Evolutionary conservation across 2,329 filamentous ascomycete genomes (phyloP), one percentile per base, ranked within the genome.

Genomic region (Cadophora sp.): DNA sequence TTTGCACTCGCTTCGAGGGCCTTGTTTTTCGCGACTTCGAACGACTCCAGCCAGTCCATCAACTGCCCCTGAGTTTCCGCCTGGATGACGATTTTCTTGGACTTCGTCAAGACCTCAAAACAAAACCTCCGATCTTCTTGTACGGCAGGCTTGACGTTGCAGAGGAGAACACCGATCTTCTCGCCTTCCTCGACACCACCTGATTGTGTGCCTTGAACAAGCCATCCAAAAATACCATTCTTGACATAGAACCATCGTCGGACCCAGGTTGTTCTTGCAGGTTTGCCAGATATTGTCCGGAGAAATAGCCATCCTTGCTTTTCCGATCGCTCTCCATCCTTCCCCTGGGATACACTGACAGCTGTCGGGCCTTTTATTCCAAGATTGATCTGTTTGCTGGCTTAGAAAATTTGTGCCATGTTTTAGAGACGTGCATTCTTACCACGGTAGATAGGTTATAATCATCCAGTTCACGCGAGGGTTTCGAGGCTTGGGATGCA

Each of bases 21-120:
- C 76, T 91, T 93, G 73, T 94, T 93, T 81, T 99, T 99, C 62
- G 95, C 94, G 18, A 94, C 88, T 73, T 99, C 95, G 73, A 99
- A 97, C 0, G 95, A 90, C 71, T 92, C 89, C 64, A 99, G 89
- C 96, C 96, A 99, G 74, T 97, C 92, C 66, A 92, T 94, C n/a
- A 99, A 85, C 76, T 98, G 93, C 59, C 83, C 83, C 77, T 99
- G 96, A 0, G 93, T 97, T 78, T 99, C 96, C 4, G 95, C 92
- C 80, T 99, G 96, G 3, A 99, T 83, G 67, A 97, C 82, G 70
- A 97, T 89, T 59, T 90, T 96, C 70, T 92, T 92, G 75, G 93
- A 97, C 79, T 97, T 99, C 2, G 96, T 99, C 83, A 98, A 99
- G 75, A 99, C 91, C 79, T 99, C 96, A 75, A 99, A 97, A 78